Conservation (phyloP, 164 flowering plant species). For the Vitis rotundifolia region DNA sequence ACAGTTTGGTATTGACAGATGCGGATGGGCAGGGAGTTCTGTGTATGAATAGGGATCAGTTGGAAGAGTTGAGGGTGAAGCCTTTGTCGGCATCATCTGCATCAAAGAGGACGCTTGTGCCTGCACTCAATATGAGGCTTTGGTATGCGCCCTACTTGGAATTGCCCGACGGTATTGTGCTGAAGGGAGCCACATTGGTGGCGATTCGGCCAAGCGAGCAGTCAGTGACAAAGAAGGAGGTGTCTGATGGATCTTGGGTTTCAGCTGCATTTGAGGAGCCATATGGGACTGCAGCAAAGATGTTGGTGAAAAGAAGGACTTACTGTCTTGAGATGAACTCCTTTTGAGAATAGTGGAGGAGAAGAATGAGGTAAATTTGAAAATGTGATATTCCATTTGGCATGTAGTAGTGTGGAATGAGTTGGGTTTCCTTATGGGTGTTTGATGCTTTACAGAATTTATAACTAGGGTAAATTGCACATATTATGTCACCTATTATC, state of each 20-base stretch:
- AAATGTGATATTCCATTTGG: not conserved
- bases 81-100: constrained; percentile 82
- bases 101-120: constrained; percentile 83
- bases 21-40: constrained; percentile 89
- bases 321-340: constrained; percentile 96
- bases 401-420: not conserved
- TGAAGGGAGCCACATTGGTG: constrained; percentile 89
- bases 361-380: constrained; percentile 22
- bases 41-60: constrained; percentile 80
- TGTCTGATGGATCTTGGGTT: constrained; percentile 67
- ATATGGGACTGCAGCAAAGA: constrained; percentile 67
- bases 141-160: constrained; percentile 87
- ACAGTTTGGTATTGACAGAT: constrained; percentile 70
- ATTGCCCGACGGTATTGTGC: constrained; percentile 64
- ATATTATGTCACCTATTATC: no score
- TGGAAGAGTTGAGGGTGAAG: constrained; percentile 86
- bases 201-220: constrained; percentile 87
- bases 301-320: constrained; percentile 75
- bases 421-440: no score
- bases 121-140: constrained; percentile 81
- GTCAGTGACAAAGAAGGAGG: constrained; percentile 50
- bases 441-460: no score
- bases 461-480: no score
- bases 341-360: constrained; percentile 35
- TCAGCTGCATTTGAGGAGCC: constrained; percentile 78